These are phyloP conservation scores for Fusarium neocosmosporiellum DNA, from an alignment of 2,329 filamentous ascomycete species.

Conservation along the genomic window DNA sequence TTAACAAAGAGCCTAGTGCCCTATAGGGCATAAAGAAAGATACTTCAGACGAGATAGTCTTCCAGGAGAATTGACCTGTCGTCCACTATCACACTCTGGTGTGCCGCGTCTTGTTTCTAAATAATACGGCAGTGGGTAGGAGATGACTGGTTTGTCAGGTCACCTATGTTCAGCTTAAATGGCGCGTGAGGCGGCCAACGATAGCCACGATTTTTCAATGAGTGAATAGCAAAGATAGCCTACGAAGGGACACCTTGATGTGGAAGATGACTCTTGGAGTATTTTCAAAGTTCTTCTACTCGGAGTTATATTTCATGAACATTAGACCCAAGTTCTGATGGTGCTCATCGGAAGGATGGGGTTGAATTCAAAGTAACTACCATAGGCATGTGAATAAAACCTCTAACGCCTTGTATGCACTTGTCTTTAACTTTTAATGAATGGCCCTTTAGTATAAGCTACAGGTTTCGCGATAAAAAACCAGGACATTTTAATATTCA, in stretches of 20 bases:
- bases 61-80: not conserved
- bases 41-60: not conserved
- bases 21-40: not conserved
- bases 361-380: not conserved
- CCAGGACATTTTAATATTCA: not conserved
- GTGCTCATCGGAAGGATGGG: too few relatives aligned
- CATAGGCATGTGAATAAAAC: not conserved
- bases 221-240: not conserved
- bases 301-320: too few relatives aligned
- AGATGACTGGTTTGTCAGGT: not conserved
- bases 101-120: not conserved
- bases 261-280: not conserved
- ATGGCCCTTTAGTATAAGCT: not conserved
- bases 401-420: not conserved
- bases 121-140: not conserved
- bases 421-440: not conserved
- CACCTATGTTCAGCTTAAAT: not conserved
- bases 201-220: not conserved
- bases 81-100: not conserved
- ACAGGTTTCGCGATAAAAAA: not conserved
- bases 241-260: not conserved
- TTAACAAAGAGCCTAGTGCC: not conserved
- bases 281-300: too few relatives aligned
- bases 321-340: too few relatives aligned
- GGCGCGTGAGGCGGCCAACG: not conserved